Evolutionary conservation across 192 early-diverging fungal species (phyloP), one percentile per base, ranked within the genome.

Genomic region (Coemansia reversa): DNA sequence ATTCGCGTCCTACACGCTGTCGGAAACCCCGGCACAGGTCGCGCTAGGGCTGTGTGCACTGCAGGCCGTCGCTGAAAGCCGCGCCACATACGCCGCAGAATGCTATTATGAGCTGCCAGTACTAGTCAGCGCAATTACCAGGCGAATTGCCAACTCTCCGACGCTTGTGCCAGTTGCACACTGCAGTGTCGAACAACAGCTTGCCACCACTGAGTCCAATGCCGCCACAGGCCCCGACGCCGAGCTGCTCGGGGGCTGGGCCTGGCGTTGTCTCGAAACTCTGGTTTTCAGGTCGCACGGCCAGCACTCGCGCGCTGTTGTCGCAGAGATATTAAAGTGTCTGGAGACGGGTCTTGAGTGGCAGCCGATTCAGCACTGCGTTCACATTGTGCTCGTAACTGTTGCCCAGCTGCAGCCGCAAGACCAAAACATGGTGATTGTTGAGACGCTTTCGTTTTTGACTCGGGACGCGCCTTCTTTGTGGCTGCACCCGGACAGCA

Each of bases 1-100:
- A 7, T 89, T 88, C 73, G 85, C 85, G 8, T 33, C 57, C 1
- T 86, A 74, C 63, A 79, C 70, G 11, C 61, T 60, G 32, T 56
- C 28, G 50, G 23, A 25, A 20, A 33, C 25, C 25, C 11, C 42
- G 28, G 79, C 54, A 39, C 60, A 63, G 54, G 49, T 69, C 4
- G 84, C 82, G 29, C 82, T 87, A 27, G 90, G 90, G 2, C 75
- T 89, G 55, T 72, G 86, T 32, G 89, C 83, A 29, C 55, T 88
- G 56, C 88, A 89, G 64, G 87, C 82, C 18, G 72, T 84, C 9
- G 80, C 84, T 6, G 84, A 86, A 18, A 87, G 87, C 30, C 67
- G 67, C n/a, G 88, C 90, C 7, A 79, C 89, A 11, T 81, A 88
- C 39, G 85, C 87, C 5, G 64, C 82, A 2, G 82, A 89, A 48